Conservation (phyloP, 2,329 filamentous ascomycete genomes). For the Penicillium italicum region DNA sequence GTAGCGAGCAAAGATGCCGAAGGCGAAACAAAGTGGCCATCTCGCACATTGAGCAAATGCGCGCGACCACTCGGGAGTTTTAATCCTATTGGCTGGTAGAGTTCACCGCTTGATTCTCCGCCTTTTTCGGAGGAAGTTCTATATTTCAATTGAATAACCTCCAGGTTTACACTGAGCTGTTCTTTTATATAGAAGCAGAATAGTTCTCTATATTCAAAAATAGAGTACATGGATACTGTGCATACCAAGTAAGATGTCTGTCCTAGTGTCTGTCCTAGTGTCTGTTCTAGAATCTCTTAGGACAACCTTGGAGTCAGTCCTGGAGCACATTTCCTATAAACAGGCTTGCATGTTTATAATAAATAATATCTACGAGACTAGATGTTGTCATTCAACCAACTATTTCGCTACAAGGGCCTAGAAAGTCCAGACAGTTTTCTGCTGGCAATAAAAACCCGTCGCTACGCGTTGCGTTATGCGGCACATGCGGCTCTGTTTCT, state of each 20-base stretch:
- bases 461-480: not conserved
- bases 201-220: not conserved
- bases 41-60: constrained; percentile 10
- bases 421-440: not conserved
- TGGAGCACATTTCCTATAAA: no score
- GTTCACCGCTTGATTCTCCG: not conserved
- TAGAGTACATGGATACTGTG: not conserved
- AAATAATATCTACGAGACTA: not conserved
- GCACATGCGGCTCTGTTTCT: not conserved
- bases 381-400: not conserved
- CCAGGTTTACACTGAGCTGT: not conserved
- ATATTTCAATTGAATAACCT: not conserved
- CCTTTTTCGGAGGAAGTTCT: not conserved
- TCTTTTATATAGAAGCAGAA: not conserved
- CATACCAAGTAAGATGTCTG: not conserved
- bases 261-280: no score
- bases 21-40: constrained; percentile 19
- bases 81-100: not conserved
- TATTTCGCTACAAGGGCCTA: not conserved
- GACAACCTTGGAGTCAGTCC: not conserved
- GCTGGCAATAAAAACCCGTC: not conserved
- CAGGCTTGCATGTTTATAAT: not conserved
- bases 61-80: not conserved
- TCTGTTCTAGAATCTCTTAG: no score
- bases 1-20: constrained; percentile 1